Evolutionary conservation across 164 flowering plant species (phyloP), one percentile per base, ranked within the genome.

Genomic region (Chloranthus sessilifolius): DNA sequence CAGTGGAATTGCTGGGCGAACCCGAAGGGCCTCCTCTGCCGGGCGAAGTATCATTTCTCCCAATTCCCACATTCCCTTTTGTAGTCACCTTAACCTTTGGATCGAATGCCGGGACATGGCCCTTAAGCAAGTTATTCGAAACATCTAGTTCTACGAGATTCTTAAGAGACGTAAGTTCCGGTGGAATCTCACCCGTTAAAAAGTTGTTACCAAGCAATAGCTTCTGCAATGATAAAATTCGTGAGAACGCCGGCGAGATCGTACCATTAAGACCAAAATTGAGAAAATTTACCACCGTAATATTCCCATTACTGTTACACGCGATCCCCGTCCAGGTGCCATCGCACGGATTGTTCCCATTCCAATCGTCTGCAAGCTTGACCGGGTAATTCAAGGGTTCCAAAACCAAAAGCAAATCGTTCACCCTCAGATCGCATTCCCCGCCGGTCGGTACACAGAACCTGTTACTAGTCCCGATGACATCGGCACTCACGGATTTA

Each of bases 271-370:
- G 83, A 12, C 68, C 74, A 82, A 55, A 60, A 0, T 59, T 71
- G 55, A 53, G 65, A 15, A 86, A 79, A 62, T 74, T 79, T 23
- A 92, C 43, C 15, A 65, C 59, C 0, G 70, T 58, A 29, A 92
- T 72, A 40, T 76, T 66, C 7, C 65, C 65, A 5, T 5, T 24
- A 15, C 17, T 25, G 8, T 1, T 19, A 50, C 95, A 88, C 9
- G 63, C 43, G 29, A 85, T 47, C 38, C 95, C 91, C 5, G 15
- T 14, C 95, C 95, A 92, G 0, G 33, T 3, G 0, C 36, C 8
- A 5, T 15, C 5, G 55, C 97, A 86, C n/a, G 97, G 95, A 58
- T 82, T 78, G 60, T 84, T 89, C 9, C 90, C 95, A 21, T 62
- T 54, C 99, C 99, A 92, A 52, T 49, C 55, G 3, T 63, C 47